Evolutionary conservation across 1,284 basidiomycete genomes (phyloP), one percentile per base, ranked within the genome.

Genomic region (Irpex sp.): DNA sequence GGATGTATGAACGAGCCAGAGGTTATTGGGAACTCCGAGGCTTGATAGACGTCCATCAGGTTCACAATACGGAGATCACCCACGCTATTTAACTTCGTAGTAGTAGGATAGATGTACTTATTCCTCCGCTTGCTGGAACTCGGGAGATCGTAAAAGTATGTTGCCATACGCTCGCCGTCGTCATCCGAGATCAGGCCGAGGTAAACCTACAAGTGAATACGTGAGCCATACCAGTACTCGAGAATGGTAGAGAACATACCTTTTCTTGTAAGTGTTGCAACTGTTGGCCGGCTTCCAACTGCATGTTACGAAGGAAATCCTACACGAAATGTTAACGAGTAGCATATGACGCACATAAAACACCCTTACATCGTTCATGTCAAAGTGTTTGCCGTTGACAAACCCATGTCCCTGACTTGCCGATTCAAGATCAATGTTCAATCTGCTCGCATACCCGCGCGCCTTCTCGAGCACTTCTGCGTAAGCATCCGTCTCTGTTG

Each of bases 81-180:
- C 2, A 74, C 17, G 48, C 15, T n/a, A 7, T 13, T 15, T 11
- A 26, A 70, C 15, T 81, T 76, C 26, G 75, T 70, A 3, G 82
- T 70, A 3, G 82, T 75, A 0, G 87, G 82, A 68, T 85, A 85
- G 61, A 95, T 87, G 67, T 89, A 85, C 31, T 76, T 77, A 73
- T 94, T 97, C 13, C 97, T 80, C 26, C 89, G 82, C 62, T 80
- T 78, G 51, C 82, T 80, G 0, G 93, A 87, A 0, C 83, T 84
- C 0, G 94, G 91, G 2, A 95, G 82, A 71, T 97, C 93, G 73
- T 97, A 98, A 78, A 98, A 98, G 76, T 90, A 93, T 4, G 82
- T 90, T 9, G 86, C 77, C 57, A 95, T 81, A 19, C 77, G 74
- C 2, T 75, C 78, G 6, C 76, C 73, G 61, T 85, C 79, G 1